Evolutionary conservation across 1,139 yeast genomes (phyloP).

Genomic region (Scheffersomyces parashehatae): DNA sequence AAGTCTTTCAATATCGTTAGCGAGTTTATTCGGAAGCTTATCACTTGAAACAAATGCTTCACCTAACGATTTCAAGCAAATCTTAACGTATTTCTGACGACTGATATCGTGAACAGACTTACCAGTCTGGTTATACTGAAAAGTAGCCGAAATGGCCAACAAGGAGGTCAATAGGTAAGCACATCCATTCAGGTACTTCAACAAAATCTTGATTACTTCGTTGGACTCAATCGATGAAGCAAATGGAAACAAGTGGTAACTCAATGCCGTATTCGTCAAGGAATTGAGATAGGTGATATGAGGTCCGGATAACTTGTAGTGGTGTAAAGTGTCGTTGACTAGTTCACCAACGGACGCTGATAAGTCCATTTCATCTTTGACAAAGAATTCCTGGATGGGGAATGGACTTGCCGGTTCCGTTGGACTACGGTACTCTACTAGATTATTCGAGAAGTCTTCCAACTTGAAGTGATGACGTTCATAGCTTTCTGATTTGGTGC

Average conservation of each 20-base stretch:
- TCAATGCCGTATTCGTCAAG: constrained; percentile 28
- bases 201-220: constrained; percentile 33
- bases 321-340: constrained; percentile 24
- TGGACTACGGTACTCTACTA: background rate
- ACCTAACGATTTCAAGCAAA: constrained; percentile 33
- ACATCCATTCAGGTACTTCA: constrained; percentile 36
- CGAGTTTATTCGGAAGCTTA: constrained; percentile 7
- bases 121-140: constrained; percentile 36
- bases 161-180: constrained; percentile 37
- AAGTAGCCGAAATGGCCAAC: constrained; percentile 40
- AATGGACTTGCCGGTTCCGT: background rate
- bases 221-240: constrained; percentile 37
- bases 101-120: constrained; percentile 29
- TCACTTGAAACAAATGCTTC: constrained; percentile 29
- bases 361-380: constrained; percentile 4
- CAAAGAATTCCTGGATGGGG: background rate
- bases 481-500: constrained; percentile 6
- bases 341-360: constrained; percentile 19
- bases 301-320: constrained; percentile 26
- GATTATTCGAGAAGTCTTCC: constrained; percentile 8
- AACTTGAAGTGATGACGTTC: constrained; percentile 8
- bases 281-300: constrained; percentile 34
- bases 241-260: constrained; percentile 39
- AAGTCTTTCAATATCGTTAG: constrained; percentile 37
- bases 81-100: constrained; percentile 31